These are phyloP conservation scores for Lasiosphaeria ovina DNA, from an alignment of 495 filamentous ascomycete species.

Conservation along the genomic window DNA sequence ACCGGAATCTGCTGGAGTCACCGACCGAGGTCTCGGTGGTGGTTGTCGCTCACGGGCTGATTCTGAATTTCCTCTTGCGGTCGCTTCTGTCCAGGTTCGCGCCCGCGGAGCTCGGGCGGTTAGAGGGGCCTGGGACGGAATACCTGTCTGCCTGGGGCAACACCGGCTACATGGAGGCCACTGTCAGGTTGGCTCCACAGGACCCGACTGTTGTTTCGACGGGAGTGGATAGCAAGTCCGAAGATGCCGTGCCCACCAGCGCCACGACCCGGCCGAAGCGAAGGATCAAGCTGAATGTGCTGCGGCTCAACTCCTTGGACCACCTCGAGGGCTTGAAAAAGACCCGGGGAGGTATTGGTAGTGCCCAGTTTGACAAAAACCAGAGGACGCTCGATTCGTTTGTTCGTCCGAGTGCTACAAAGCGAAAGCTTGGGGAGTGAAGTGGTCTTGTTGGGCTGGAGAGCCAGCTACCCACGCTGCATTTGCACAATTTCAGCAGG, in stretches of 20 bases:
- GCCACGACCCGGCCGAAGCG: slow-evolving; percentile 8
- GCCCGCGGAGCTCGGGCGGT: slow-evolving; percentile 17
- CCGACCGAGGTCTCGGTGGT: slow-evolving; percentile 35
- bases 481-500: no score
- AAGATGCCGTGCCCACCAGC: not conserved
- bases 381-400: slow-evolving; percentile 78
- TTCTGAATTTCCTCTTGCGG: slow-evolving; percentile 66
- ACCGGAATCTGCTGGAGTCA: not conserved
- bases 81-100: slow-evolving; percentile 48
- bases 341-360: slow-evolving; percentile 74
- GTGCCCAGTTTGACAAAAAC: slow-evolving; percentile 64
- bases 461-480: not conserved
- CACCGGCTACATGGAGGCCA: slow-evolving; percentile 38
- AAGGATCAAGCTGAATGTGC: slow-evolving; percentile 37
- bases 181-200: slow-evolving; percentile 1
- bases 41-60: slow-evolving; percentile 77
- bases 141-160: slow-evolving; percentile 41
- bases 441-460: not conserved
- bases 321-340: slow-evolving; percentile 74
- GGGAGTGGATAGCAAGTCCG: not conserved
- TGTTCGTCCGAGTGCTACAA: slow-evolving; percentile 54
- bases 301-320: slow-evolving; percentile 58
- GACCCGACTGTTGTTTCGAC: not conserved
- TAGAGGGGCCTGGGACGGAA: slow-evolving; percentile 12
- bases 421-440: slow-evolving; percentile 33